A percentile compares a stretch with the other conserved stretches of the same genome.
Conservation (phyloP, 1,284 basidiomycete genomes). For the Cutaneotrichosporon cavernicola region DNA sequence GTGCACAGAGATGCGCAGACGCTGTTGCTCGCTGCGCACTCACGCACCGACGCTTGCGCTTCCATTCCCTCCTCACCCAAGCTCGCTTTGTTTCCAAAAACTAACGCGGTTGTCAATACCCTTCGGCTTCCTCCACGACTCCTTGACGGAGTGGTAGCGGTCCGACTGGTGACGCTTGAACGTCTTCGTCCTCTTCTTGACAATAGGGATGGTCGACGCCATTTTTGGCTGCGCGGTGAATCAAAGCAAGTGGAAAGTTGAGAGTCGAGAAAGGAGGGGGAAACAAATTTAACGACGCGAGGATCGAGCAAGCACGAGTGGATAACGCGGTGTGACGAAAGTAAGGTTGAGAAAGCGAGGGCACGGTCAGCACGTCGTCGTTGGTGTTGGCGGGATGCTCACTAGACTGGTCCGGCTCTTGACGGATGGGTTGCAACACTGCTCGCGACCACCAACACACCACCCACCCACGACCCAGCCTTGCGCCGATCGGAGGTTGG, state of each 20-base stretch:
- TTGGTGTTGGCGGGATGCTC: conserved; percentile 4
- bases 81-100: conserved; percentile 14
- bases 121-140: conserved; percentile 97
- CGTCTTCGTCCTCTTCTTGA: conserved; percentile 93
- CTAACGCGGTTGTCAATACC: conserved; percentile 82
- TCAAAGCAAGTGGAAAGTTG: background rate
- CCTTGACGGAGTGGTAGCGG: conserved; percentile 91
- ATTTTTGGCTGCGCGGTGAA: conserved; percentile 56
- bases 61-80: background rate
- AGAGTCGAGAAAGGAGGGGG: conserved; percentile 5
- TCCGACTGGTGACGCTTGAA: conserved; percentile 99
- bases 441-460: background rate
- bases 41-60: background rate
- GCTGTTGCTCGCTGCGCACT: background rate
- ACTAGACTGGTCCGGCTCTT: conserved; percentile 25
- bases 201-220: conserved; percentile 80
- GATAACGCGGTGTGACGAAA: background rate
- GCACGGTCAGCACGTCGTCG: conserved; percentile 18
- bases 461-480: background rate
- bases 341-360: background rate
- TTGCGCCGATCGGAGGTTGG: background rate
- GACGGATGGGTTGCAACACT: conserved; percentile 17
- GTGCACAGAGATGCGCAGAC: background rate
- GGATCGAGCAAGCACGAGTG: background rate
- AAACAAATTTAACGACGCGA: conserved; percentile 3